Evolutionary conservation across 768 basidiomycete species (phyloP).

Genomic region (Kwoniella shandongensis): DNA sequence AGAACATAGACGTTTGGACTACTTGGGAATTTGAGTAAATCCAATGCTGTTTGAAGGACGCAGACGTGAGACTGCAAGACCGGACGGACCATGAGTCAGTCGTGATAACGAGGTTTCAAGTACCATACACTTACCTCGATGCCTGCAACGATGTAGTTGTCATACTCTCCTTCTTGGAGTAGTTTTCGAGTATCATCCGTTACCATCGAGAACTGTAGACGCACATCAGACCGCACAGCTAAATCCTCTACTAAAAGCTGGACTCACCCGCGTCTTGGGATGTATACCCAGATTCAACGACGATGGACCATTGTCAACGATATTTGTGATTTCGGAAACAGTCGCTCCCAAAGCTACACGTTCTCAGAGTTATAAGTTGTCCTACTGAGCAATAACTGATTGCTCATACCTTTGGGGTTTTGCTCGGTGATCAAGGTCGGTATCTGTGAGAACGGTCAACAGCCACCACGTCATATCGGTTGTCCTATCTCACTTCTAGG

Average conservation of each 20-base stretch:
- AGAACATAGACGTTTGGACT: slow-evolving; percentile 64
- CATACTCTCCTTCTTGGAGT: slow-evolving; percentile 59
- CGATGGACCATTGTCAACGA: slow-evolving; percentile 29
- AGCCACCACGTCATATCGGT: neutral
- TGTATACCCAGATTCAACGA: slow-evolving; percentile 51
- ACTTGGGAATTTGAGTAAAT: slow-evolving; percentile 55
- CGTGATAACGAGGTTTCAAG: neutral
- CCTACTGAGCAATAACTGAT: no score
- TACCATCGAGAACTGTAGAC: slow-evolving; percentile 72
- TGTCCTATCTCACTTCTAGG: slow-evolving; percentile 12
- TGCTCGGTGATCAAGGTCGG: slow-evolving; percentile 82
- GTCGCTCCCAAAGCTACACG: slow-evolving; percentile 67
- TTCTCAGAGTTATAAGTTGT: no score
- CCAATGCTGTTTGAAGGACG: slow-evolving; percentile 76
- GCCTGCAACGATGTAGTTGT: slow-evolving; percentile 73
- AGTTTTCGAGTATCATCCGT: slow-evolving; percentile 64
- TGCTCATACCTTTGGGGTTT: slow-evolving; percentile 66
- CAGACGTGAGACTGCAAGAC: slow-evolving; percentile 91
- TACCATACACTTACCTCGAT: slow-evolving; percentile 67
- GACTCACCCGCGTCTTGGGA: slow-evolving; percentile 62
- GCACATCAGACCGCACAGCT: neutral
- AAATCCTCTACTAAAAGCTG: neutral
- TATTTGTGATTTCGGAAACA: slow-evolving; percentile 61
- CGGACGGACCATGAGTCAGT: neutral
- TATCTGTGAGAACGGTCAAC: slow-evolving; percentile 62